Conservation (phyloP, 1,139 yeast genomes). For the Pneumocystis wakefieldiae region DNA sequence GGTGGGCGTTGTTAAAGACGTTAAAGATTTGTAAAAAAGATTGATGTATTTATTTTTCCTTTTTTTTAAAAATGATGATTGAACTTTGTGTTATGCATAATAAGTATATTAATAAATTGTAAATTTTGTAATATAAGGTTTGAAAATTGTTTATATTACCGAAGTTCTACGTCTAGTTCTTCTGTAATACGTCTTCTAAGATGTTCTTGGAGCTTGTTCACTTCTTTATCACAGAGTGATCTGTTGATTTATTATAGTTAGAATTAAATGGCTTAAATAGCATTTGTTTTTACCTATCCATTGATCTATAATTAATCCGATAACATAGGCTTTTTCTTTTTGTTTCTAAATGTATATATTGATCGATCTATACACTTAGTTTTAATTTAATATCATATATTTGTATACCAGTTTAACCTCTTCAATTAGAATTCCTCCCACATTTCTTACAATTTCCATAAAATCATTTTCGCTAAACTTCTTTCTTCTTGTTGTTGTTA, state of each 20-base stretch:
- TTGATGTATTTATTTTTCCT: slow-evolving; percentile 1
- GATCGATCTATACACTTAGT: slow-evolving; percentile 31
- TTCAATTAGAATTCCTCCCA: slow-evolving; percentile 81
- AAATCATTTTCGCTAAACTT: slow-evolving; percentile 70
- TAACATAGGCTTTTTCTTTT: slow-evolving; percentile 67
- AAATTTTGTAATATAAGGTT: background rate
- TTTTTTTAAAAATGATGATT: background rate
- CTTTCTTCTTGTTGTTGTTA: slow-evolving; percentile 16
- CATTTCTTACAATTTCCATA: slow-evolving; percentile 74
- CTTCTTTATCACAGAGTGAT: slow-evolving; percentile 65
- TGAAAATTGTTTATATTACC: slow-evolving; percentile 25
- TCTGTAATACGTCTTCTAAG: slow-evolving; percentile 34
- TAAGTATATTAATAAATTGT: background rate
- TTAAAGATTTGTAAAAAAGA: background rate
- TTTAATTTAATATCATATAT: background rate
- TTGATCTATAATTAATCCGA: slow-evolving; percentile 81
- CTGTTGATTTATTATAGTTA: slow-evolving; percentile 24
- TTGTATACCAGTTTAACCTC: slow-evolving; percentile 46
- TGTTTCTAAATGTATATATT: slow-evolving; percentile 73
- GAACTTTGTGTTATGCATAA: background rate
- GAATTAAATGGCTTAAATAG: background rate
- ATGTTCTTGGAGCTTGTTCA: slow-evolving; percentile 50
- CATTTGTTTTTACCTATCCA: slow-evolving; percentile 38
- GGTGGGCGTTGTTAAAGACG: slow-evolving; percentile 78
- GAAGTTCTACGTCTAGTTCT: slow-evolving; percentile 44